Conservation (phyloP, 768 basidiomycete species). For the Cystofilobasidium capitatum region DNA sequence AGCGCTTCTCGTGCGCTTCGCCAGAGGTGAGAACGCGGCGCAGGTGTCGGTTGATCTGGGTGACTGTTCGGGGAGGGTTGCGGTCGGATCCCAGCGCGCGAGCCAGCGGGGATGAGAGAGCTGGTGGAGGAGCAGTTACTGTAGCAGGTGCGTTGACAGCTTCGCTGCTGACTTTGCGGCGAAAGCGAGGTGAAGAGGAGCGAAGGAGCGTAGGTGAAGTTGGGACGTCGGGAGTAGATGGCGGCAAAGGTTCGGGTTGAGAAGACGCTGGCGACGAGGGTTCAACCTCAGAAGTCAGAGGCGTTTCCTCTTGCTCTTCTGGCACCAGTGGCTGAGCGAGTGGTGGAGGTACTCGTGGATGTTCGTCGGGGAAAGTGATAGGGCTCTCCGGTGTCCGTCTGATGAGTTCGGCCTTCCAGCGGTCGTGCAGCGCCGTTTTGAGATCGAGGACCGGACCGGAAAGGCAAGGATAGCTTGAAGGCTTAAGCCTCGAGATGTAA, state of each 20-base stretch:
- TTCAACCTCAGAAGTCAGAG: background rate
- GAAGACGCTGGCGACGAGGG: background rate
- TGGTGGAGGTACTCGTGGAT: background rate
- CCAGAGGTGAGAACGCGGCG: background rate
- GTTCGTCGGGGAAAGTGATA: background rate
- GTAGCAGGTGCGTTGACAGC: background rate
- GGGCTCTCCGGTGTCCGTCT: background rate
- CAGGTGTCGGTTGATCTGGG: background rate
- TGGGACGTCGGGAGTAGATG: no score
- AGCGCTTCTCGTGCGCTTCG: background rate
- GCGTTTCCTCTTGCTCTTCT: no score
- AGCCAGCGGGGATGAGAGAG: background rate
- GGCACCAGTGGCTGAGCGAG: background rate
- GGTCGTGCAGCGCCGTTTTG: slow-evolving; percentile 3
- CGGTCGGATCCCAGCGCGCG: background rate
- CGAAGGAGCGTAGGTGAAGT: no score
- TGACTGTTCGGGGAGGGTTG: background rate
- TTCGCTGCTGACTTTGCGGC: no score
- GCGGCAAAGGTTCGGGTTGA: background rate
- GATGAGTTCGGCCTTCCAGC: background rate
- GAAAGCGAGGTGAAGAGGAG: no score
- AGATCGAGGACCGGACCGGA: slow-evolving; percentile 17
- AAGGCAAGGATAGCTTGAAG: slow-evolving; percentile 40
- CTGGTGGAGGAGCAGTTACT: background rate
- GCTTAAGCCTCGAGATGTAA: slow-evolving; percentile 63